Evolutionary conservation across 1,284 basidiomycete genomes (phyloP).

Genomic region (Pholiota adiposa): DNA sequence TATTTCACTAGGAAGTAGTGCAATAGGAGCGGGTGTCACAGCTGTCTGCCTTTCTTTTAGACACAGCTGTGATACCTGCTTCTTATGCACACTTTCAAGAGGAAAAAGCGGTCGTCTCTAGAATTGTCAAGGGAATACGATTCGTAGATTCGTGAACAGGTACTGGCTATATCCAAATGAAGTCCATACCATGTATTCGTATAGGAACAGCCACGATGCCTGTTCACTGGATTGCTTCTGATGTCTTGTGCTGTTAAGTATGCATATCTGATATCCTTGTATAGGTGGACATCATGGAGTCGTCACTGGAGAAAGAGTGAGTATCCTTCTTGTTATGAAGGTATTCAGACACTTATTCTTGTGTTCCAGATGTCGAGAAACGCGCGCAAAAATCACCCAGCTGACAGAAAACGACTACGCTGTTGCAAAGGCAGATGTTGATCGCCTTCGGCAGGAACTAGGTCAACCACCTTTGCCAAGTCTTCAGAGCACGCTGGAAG

Average conservation of each 20-base stretch:
- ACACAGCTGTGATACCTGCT: no score
- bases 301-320: slow-evolving; percentile 62
- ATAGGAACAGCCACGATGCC: no score
- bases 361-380: slow-evolving; percentile 56
- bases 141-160: no score
- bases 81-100: no score
- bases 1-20: no score
- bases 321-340: not conserved
- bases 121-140: no score
- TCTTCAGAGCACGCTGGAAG: slow-evolving; percentile 72
- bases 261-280: slow-evolving; percentile 5
- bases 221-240: no score
- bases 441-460: slow-evolving; percentile 71
- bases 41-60: no score
- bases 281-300: slow-evolving; percentile 52
- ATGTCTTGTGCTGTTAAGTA: not conserved
- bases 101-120: no score
- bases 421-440: slow-evolving; percentile 72
- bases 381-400: slow-evolving; percentile 64
- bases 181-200: no score
- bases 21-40: no score
- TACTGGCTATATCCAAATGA: no score
- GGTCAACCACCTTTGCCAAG: slow-evolving; percentile 73
- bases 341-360: not conserved
- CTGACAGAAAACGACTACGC: slow-evolving; percentile 78